These are phyloP conservation scores for Solanum rostratum DNA, from an alignment of 257 asterid genomes.

Conservation along the genomic window DNA sequence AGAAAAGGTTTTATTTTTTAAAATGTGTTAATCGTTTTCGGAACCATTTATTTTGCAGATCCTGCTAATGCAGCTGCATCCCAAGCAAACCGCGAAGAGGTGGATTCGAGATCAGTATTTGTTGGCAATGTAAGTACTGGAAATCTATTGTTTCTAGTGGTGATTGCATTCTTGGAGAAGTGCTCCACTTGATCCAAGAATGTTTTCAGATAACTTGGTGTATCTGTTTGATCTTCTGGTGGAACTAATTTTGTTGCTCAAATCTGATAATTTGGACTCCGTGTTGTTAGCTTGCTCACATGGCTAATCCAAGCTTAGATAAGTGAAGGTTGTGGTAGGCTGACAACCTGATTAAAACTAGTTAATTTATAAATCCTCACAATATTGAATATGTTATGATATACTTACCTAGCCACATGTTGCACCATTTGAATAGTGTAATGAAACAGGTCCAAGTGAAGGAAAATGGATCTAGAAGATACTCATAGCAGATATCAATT, in stretches of 20 bases:
- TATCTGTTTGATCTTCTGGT: background rate
- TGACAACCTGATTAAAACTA: background rate
- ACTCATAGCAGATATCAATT: background rate
- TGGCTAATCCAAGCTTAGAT: background rate
- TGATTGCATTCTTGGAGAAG: background rate
- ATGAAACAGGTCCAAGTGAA: background rate
- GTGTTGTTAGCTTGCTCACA: background rate
- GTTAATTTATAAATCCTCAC: background rate
- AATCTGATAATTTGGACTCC: background rate
- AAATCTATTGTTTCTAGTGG: background rate
- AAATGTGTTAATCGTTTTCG: background rate
- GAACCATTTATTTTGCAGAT: conserved; percentile 28
- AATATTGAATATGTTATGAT: background rate
- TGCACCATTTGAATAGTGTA: background rate
- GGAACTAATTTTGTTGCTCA: background rate
- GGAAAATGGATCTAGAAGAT: background rate
- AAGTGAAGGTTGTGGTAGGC: background rate
- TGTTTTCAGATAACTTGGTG: background rate
- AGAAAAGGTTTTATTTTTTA: background rate
- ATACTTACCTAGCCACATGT: background rate
- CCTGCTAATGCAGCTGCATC: conserved; percentile 73
- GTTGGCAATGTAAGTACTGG: conserved; percentile 83
- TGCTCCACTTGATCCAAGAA: conserved; percentile 5
- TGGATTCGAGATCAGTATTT: conserved; percentile 74
- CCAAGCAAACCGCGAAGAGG: conserved; percentile 74